phyloP scores from a whole-genome alignment of 192 early-diverging fungal genomes.

The Rhizophagus clarus region DNA sequence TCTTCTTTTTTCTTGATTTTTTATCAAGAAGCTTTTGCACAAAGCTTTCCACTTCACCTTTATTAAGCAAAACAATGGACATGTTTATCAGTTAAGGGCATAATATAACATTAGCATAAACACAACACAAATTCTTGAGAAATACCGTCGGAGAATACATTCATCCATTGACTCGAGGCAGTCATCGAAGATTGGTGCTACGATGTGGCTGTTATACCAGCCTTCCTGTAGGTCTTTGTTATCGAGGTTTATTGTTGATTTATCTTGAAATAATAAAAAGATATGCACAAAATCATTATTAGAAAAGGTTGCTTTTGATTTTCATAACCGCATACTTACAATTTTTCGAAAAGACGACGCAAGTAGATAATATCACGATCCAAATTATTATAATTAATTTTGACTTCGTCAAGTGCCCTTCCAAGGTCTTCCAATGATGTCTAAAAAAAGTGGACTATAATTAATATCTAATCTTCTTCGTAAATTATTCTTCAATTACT shows the following conservation, averaged over 20 bases:
- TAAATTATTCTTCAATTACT: slow-evolving; percentile 29
- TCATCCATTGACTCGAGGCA: slow-evolving; percentile 17
- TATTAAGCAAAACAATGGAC: slow-evolving; percentile 21
- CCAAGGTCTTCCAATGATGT: slow-evolving; percentile 26
- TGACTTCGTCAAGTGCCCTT: slow-evolving; percentile 21
- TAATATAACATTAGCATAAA: slow-evolving; percentile 25
- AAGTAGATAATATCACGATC: slow-evolving; percentile 24
- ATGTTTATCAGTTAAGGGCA: slow-evolving; percentile 3
- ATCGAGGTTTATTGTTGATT: slow-evolving; percentile 18
- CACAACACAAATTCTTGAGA: slow-evolving; percentile 19
- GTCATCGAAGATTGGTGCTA: slow-evolving; percentile 17
- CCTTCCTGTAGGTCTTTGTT: slow-evolving; percentile 1
- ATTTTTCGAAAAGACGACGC: slow-evolving; percentile 25
- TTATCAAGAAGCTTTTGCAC: slow-evolving; percentile 20
- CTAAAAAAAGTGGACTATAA: slow-evolving; percentile 24
- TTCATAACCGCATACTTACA: slow-evolving; percentile 28
- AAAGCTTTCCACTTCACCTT: slow-evolving; percentile 20
- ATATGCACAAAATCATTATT: slow-evolving; percentile 23
- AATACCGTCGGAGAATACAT: slow-evolving; percentile 16
- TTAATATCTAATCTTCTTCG: slow-evolving; percentile 15
- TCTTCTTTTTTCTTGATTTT: slow-evolving; percentile 21
- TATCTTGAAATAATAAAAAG: slow-evolving; percentile 19
- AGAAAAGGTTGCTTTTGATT: slow-evolving; percentile 16
- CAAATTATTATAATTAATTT: slow-evolving; percentile 32
- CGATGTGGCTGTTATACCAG: slow-evolving; percentile 17